phyloP scores from a whole-genome alignment of 768 basidiomycete species.

The Chalciporus piperatus region DNA sequence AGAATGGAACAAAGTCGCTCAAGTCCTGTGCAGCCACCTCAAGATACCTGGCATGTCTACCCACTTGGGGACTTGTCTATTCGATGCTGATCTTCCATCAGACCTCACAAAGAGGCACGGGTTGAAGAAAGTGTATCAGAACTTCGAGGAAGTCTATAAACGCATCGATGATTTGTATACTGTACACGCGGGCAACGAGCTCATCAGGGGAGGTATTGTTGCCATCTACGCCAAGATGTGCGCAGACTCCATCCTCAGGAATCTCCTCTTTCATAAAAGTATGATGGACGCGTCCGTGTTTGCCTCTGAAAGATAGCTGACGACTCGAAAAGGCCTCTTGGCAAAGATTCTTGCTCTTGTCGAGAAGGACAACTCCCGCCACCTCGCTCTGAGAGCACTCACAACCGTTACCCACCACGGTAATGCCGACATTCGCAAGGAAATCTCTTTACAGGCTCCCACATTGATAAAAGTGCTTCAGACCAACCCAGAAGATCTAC shows the following conservation, averaged over 20 bases:
- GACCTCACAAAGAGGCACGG: slow-evolving; percentile 57
- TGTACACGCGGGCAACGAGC: slow-evolving; percentile 41
- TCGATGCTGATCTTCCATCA: slow-evolving; percentile 22
- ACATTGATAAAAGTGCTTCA: slow-evolving; percentile 45
- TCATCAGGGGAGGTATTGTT: slow-evolving; percentile 53
- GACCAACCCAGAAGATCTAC: slow-evolving; percentile 48
- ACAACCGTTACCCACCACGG: slow-evolving; percentile 63
- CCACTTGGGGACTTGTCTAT: too few species aligned
- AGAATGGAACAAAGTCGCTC: slow-evolving; percentile 48
- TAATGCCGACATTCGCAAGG: slow-evolving; percentile 44
- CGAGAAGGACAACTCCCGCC: slow-evolving; percentile 44
- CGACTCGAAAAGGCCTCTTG: slow-evolving; percentile 44
- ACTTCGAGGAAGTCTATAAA: slow-evolving; percentile 51
- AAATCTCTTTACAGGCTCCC: slow-evolving; percentile 46
- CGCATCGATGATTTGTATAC: slow-evolving; percentile 51
- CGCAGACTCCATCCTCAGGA: slow-evolving; percentile 54
- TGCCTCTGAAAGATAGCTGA: not conserved
- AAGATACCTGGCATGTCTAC: slow-evolving; percentile 49
- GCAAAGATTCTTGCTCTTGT: slow-evolving; percentile 56
- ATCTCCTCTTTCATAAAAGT: slow-evolving; percentile 61
- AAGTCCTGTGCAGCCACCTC: slow-evolving; percentile 48
- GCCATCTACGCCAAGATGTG: slow-evolving; percentile 66
- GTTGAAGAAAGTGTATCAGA: slow-evolving; percentile 58
- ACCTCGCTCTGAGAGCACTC: slow-evolving; percentile 53
- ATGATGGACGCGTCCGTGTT: not conserved